Conservation (phyloP, 805 yeast species). For the Hanseniaspora hatyaiensis region DNA sequence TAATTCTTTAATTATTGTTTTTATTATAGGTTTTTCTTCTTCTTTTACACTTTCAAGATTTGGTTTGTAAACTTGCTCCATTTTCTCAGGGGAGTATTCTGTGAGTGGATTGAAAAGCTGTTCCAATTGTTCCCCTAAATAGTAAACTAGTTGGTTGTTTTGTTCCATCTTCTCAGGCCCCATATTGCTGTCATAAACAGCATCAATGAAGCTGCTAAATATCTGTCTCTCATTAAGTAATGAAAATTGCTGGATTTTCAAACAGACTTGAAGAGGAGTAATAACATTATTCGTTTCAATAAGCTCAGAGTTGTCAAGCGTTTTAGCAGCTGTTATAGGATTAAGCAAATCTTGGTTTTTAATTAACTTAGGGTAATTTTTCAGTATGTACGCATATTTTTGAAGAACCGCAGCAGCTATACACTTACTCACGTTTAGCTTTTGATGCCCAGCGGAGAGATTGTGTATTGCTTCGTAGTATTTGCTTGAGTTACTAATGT, state of each 20-base stretch:
- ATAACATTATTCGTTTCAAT: conserved; percentile 32
- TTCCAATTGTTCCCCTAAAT: conserved; percentile 76
- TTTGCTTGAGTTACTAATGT: conserved; percentile 47
- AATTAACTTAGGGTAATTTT: conserved; percentile 18
- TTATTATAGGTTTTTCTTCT: conserved; percentile 33
- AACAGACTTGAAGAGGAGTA: conserved; percentile 49
- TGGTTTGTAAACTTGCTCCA: conserved; percentile 57
- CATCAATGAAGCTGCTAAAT: conserved; percentile 54
- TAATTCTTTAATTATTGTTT: conserved; percentile 54
- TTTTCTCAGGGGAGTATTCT: conserved; percentile 84
- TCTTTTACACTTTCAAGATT: conserved; percentile 31
- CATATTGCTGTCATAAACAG: conserved; percentile 51
- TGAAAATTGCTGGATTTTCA: conserved; percentile 45
- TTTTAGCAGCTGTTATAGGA: conserved; percentile 71
- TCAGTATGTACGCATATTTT: conserved; percentile 46
- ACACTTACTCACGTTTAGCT: conserved; percentile 55
- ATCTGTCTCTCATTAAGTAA: conserved; percentile 40
- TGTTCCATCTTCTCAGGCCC: conserved; percentile 37
- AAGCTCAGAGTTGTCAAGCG: conserved; percentile 55
- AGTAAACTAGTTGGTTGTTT: conserved; percentile 64
- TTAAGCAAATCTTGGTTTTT: conserved; percentile 42
- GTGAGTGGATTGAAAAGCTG: conserved; percentile 79
- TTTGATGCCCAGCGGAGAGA: conserved; percentile 37
- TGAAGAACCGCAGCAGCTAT: conserved; percentile 64
- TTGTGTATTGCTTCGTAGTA: conserved; percentile 74